phyloP scores from a whole-genome alignment of 2,329 filamentous ascomycete species.

The Hymenoscyphus repandus region DNA sequence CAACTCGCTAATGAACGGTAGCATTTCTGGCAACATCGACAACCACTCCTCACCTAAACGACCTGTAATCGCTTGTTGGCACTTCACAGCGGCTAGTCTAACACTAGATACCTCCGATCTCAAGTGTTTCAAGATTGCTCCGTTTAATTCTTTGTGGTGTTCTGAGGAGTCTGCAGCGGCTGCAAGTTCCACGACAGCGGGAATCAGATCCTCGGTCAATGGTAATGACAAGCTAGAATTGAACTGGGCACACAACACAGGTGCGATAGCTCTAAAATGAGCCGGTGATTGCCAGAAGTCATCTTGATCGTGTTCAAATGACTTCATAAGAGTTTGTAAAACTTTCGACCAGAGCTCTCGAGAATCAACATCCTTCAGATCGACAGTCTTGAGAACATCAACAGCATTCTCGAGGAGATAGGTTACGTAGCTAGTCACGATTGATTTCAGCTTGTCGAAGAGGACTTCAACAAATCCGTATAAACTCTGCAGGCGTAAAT shows the following conservation, averaged over 20 bases:
- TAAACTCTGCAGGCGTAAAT: conserved; percentile 65
- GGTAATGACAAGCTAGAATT: conserved; percentile 41
- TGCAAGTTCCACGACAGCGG: conserved; percentile 74
- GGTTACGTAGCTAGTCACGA: conserved; percentile 86
- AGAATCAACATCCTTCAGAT: conserved; percentile 42
- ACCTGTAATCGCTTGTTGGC: conserved; percentile 74
- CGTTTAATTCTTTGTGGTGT: conserved; percentile 87
- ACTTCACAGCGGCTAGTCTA: conserved; percentile 75
- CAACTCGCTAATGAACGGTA: conserved; percentile 91
- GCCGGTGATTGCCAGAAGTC: conserved; percentile 93
- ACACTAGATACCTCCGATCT: conserved; percentile 66
- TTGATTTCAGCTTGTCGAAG: conserved; percentile 83
- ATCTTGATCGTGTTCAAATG: conserved; percentile 86
- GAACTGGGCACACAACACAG: conserved; percentile 65
- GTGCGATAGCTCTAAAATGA: conserved; percentile 71
- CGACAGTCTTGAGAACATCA: conserved; percentile 48
- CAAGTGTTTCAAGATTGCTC: conserved; percentile 69
- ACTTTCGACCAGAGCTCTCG: conserved; percentile 64
- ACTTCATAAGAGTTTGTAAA: conserved; percentile 65
- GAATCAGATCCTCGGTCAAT: conserved; percentile 53
- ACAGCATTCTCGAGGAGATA: conserved; percentile 76
- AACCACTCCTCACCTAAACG: conserved; percentile 91
- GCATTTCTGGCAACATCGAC: conserved; percentile 84
- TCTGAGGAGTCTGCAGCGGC: conserved; percentile 76
- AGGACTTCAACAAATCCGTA: conserved; percentile 77